Percentiles rank a stretch among this genome's conserved stretches.
Evolutionary conservation across 805 yeast species (phyloP).

Genomic region (Zygosaccharomyces kombuchaensis): DNA sequence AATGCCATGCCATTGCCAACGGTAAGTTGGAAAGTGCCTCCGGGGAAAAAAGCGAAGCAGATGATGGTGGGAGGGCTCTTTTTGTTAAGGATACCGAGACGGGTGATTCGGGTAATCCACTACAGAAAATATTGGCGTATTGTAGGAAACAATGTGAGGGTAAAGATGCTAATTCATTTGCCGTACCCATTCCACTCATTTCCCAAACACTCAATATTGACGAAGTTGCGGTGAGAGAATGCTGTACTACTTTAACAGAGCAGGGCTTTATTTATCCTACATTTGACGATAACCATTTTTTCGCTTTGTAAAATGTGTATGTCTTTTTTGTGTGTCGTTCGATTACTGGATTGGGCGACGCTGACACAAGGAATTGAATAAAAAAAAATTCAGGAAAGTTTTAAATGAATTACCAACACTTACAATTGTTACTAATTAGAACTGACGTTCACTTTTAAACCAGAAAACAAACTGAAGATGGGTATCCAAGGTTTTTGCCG

Average conservation of each 20-base stretch:
- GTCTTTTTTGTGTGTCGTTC: neutral
- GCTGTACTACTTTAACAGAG: constrained; percentile 54
- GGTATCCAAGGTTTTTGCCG: neutral
- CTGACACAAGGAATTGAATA: constrained; percentile 5
- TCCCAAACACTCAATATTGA: constrained; percentile 51
- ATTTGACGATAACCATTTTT: constrained; percentile 47
- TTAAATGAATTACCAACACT: neutral
- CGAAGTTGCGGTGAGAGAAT: constrained; percentile 45
- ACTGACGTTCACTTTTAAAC: too few relatives aligned
- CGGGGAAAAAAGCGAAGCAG: constrained; percentile 24
- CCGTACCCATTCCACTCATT: constrained; percentile 65
- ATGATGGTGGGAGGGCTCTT: constrained; percentile 31
- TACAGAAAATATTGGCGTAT: constrained; percentile 46
- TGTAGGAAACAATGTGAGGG: constrained; percentile 43
- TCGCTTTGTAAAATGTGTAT: constrained; percentile 1
- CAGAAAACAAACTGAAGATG: neutral
- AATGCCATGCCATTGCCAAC: constrained; percentile 51
- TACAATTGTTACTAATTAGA: neutral
- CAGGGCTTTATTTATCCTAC: constrained; percentile 68
- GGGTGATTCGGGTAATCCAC: constrained; percentile 30
- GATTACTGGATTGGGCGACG: constrained; percentile 1
- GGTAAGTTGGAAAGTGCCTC: constrained; percentile 37
- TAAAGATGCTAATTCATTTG: constrained; percentile 55
- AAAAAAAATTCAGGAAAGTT: neutral
- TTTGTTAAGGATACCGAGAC: constrained; percentile 43